A percentile compares a stretch with the other conserved stretches of the same genome.
These are phyloP conservation scores for Poronia punctata DNA, from an alignment of 495 filamentous ascomycete species.

Conservation along the genomic window DNA sequence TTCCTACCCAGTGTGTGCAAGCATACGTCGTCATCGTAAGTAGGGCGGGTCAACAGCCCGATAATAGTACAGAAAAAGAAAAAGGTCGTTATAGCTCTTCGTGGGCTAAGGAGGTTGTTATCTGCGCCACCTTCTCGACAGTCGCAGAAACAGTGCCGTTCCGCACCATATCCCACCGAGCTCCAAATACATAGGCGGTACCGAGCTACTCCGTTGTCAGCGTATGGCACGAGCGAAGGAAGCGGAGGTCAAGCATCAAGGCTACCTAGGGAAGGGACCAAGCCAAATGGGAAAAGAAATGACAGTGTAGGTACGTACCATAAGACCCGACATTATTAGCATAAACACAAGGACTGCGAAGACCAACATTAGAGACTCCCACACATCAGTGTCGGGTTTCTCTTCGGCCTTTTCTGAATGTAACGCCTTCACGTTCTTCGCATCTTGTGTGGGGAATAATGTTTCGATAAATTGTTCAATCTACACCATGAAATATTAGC, in stretches of 20 bases:
- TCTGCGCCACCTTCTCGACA: slow-evolving; percentile 19
- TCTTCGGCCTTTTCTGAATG: slow-evolving; percentile 22
- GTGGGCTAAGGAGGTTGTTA: slow-evolving; percentile 22
- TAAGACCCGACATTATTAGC: slow-evolving; percentile 32
- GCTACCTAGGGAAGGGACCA: neutral
- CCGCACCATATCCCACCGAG: slow-evolving; percentile 46
- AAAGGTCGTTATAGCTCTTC: slow-evolving; percentile 34
- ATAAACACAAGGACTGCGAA: slow-evolving; percentile 26
- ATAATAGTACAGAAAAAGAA: slow-evolving; percentile 2
- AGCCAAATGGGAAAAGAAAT: neutral
- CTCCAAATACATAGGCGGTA: slow-evolving; percentile 60
- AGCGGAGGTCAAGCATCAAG: no score
- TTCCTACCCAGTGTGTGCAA: slow-evolving; percentile 1
- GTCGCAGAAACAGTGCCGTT: slow-evolving; percentile 21
- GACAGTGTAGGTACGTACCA: slow-evolving; percentile 32
- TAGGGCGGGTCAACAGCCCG: neutral
- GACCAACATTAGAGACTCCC: slow-evolving; percentile 32
- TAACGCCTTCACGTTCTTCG: slow-evolving; percentile 34
- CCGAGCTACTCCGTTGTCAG: slow-evolving; percentile 46
- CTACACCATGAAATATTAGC: slow-evolving; percentile 35
- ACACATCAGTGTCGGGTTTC: slow-evolving; percentile 21
- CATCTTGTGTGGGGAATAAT: slow-evolving; percentile 70
- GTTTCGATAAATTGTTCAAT: slow-evolving; percentile 96
- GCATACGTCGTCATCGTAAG: slow-evolving; percentile 8
- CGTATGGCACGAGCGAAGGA: no score